A percentile compares a stretch with the other conserved stretches of the same genome.
Conservation (phyloP, 1,284 basidiomycete genomes). For the Tilletia walkeri region DNA sequence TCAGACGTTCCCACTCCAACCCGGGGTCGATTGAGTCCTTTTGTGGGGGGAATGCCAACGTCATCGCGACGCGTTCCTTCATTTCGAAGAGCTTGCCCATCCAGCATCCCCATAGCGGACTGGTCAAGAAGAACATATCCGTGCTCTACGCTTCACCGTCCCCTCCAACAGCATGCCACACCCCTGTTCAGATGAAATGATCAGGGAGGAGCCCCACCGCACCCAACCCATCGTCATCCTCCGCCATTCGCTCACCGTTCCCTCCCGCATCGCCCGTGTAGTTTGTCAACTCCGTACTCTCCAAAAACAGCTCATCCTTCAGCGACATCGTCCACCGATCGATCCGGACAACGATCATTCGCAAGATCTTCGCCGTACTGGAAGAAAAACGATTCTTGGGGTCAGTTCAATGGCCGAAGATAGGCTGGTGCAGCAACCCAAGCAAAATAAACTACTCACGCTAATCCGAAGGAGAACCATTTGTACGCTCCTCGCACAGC, state of each 20-base stretch:
- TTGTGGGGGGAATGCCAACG: no score
- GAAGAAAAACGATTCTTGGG: not conserved
- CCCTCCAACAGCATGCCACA: no score
- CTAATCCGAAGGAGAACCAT: conserved; percentile 13
- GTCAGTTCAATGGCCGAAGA: not conserved
- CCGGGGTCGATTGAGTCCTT: no score
- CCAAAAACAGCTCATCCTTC: conserved; percentile 50
- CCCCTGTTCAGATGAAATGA: not conserved
- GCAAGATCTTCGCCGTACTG: conserved; percentile 1
- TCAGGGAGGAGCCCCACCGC: conserved; percentile 2
- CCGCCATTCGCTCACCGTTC: not conserved
- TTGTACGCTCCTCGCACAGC: conserved; percentile 15
- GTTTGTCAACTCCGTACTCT: conserved; percentile 48
- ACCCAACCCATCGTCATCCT: not conserved
- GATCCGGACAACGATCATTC: conserved; percentile 27
- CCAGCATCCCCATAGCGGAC: no score
- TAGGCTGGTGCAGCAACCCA: not conserved
- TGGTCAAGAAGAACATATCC: no score
- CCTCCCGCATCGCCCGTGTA: conserved; percentile 23
- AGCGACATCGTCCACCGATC: conserved; percentile 42
- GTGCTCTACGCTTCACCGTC: no score
- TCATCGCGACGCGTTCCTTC: no score
- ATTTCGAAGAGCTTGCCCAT: no score
- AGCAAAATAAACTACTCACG: not conserved
- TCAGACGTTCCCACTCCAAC: no score